Evolutionary conservation across 1,284 basidiomycete species (phyloP).

Genomic region (Athelia psychrophila): DNA sequence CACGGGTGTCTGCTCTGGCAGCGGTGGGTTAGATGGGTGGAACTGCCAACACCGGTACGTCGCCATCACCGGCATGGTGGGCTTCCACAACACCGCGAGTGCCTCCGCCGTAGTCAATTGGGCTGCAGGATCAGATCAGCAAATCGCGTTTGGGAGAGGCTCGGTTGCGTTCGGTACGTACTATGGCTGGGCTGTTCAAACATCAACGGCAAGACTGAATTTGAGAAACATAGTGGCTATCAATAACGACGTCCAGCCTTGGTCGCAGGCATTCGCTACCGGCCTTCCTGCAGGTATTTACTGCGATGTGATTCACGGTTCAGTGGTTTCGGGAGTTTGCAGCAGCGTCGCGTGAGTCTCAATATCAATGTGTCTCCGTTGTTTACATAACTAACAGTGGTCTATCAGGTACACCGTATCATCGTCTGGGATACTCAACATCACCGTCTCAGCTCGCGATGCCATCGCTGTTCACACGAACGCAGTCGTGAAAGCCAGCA

Average conservation of each 20-base stretch:
- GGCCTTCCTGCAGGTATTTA: constrained; percentile 23
- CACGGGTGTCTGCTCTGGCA: constrained; percentile 9
- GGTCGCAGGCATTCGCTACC: constrained; percentile 24
- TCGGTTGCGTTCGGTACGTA: constrained; percentile 18
- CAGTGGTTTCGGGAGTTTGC: constrained; percentile 10
- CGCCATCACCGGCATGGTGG: constrained; percentile 31
- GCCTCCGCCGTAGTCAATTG: constrained; percentile 24
- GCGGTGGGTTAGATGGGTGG: constrained; percentile 17
- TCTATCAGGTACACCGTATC: neutral
- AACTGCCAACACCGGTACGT: constrained; percentile 33
- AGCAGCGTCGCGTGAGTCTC: neutral
- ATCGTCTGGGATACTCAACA: neutral
- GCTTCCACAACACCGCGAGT: constrained; percentile 32
- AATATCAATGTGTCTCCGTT: neutral
- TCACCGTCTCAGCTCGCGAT: neutral
- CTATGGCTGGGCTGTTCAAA: too few relatives aligned
- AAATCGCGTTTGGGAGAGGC: constrained; percentile 35
- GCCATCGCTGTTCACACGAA: neutral
- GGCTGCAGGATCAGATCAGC: constrained; percentile 21
- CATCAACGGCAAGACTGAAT: too few relatives aligned
- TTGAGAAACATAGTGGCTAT: constrained; percentile 19
- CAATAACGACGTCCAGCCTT: constrained; percentile 26
- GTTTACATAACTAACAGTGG: neutral
- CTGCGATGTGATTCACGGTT: constrained; percentile 26
- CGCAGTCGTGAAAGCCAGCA: too few relatives aligned